Evolutionary conservation across 129 eudicot genomes (phyloP).

Genomic region (Arctium lappa): DNA sequence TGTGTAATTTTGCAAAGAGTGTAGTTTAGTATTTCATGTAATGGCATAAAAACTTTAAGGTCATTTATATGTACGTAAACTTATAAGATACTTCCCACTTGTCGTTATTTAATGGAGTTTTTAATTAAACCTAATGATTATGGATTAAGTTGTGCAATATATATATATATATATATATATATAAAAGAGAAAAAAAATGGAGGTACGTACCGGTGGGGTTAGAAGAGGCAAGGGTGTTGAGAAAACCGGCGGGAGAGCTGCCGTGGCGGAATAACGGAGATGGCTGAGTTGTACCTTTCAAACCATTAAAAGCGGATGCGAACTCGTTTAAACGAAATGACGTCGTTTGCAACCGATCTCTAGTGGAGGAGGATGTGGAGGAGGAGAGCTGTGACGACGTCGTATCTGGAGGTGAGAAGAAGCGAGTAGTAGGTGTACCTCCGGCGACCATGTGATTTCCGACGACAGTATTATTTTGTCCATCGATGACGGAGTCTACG

Average conservation of each 20-base stretch:
- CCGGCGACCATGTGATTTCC: conserved; percentile 22
- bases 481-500: conserved; percentile 60
- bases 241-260: conserved; percentile 83
- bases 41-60: background rate
- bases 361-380: background rate
- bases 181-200: background rate
- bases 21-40: background rate
- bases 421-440: conserved; percentile 19
- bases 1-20: background rate
- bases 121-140: background rate
- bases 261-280: conserved; percentile 60
- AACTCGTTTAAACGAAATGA: conserved; percentile 34
- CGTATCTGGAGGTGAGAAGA: conserved; percentile 33
- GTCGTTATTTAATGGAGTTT: background rate
- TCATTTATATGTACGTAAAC: background rate
- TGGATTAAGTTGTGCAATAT: background rate
- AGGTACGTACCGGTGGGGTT: conserved; percentile 16
- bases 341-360: conserved; percentile 18
- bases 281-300: conserved; percentile 14
- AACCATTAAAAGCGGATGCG: conserved; percentile 23
- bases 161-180: too few relatives aligned
- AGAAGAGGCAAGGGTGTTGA: conserved; percentile 43
- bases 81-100: background rate
- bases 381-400: conserved; percentile 22
- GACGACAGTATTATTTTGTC: conserved; percentile 15